Base-by-base conservation (phyloP, 495 filamentous ascomycete species). In the Neurospora sublineolata region DNA sequence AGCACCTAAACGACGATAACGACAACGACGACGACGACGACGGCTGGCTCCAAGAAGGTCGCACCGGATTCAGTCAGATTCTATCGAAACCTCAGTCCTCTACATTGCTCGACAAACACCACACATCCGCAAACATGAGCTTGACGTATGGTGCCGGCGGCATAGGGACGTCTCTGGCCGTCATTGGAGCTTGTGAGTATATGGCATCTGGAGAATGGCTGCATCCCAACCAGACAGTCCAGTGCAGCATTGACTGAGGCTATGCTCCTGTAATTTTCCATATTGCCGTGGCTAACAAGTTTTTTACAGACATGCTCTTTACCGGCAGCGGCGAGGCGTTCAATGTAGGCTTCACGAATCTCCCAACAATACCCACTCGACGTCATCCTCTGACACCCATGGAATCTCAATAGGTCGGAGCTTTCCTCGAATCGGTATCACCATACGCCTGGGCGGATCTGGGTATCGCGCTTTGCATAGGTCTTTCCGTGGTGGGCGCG, bases 321-420 rank as follows among this genome's bases (percentile, higher is more conserved):
- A 94, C 93, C 76, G 94, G 93, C 69, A 93, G 94, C 77, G 95
- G 96, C 73, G 96, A 99, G 87, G 85, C 89, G 41, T 99, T 98
- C 83, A 97, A 99, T 84, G 95, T 97, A 89, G 69, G 90, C 52
- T 64, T 64, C 52, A 36, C 27, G 12, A 64, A 33, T 7, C 8
- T 33, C 7, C 80, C 68, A 14, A 40, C 39, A 69, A 23, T 9
- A 20, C 39, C 52, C 33, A 68, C 71, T 69, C 70, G 70, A 74
- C 73, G 37, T 10, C 69, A 58, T 77, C 52, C 77, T 83, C 68
- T 84, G 73, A 72, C 68, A 70, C 36, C 20, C 14, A 72, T 64
- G 74, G 92, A 96, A 87, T 85, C 87, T 68, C 96, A 97, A 83
- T 97, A 99, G 84, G 90, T 98, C 80, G 96, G 96, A 80, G 88